These are phyloP conservation scores for Euphrasia arctica DNA, from an alignment of 305 asterid genomes.

Conservation along the genomic window DNA sequence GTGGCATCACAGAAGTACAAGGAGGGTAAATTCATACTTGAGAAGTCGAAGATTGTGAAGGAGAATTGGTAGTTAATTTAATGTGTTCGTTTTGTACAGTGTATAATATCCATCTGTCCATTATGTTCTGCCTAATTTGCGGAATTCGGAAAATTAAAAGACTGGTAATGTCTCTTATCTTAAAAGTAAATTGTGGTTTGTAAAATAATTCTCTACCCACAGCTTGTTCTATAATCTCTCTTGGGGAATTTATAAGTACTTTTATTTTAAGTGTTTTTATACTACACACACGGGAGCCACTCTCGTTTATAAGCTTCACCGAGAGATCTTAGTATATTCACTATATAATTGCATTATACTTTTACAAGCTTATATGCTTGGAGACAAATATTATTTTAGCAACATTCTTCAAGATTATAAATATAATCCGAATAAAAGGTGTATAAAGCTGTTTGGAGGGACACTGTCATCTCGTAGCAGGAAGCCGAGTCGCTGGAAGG, in stretches of 20 bases:
- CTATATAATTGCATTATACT: neutral
- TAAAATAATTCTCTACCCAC: neutral
- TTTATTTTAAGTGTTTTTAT: neutral
- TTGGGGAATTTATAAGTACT: neutral
- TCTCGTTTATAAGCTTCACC: neutral
- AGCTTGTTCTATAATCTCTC: neutral
- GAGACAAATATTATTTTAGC: neutral
- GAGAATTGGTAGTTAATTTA: slow-evolving; percentile 59
- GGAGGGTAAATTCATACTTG: slow-evolving; percentile 87
- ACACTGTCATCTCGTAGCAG: slow-evolving; percentile 36
- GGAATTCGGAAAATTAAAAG: neutral
- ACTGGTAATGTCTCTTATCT: slow-evolving; percentile 7
- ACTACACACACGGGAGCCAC: neutral
- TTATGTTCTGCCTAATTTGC: slow-evolving; percentile 18
- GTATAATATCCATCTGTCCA: slow-evolving; percentile 21
- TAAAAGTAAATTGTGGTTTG: slow-evolving; percentile 20
- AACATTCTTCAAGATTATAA: neutral
- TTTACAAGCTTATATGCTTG: neutral
- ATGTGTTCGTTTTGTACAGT: slow-evolving; percentile 8
- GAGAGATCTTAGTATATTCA: neutral
- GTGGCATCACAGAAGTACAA: slow-evolving; percentile 68
- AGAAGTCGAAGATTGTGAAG: slow-evolving; percentile 74
- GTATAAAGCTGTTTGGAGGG: slow-evolving; percentile 83
- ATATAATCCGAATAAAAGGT: slow-evolving; percentile 33
- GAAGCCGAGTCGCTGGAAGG: slow-evolving; percentile 38